Base-by-base conservation (phyloP, 371 early-diverging fungal species). In the Mortierella sp. region DNA sequence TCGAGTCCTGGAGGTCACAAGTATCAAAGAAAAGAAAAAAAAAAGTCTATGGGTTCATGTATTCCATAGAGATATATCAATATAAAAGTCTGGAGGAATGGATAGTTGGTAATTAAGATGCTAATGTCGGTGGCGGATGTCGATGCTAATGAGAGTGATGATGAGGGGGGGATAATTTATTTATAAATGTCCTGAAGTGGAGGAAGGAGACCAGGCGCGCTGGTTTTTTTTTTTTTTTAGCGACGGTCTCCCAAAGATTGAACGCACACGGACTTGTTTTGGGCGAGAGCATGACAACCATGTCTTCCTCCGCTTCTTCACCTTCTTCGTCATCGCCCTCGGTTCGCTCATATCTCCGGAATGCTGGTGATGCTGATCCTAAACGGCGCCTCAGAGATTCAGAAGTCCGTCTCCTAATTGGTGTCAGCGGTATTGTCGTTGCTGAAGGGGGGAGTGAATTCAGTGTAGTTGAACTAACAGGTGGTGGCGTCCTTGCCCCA, bases 271-370 rank as follows among this genome's bases (percentile, higher is more conserved):
- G n/a, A 66, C 62, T 3, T 66, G 56, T 25, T 37, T 71, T 71
- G 57, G 71, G 72, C 26, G 72, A 71, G 29, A 71, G 61, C 72
- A 71, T 71, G 18, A 60, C 18, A 23, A 71, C 72, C 55, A 68
- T 61, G 30, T 68, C 68, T 6, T 71, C 71, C 19, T 66, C 72
- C 7, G 65, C 56, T n/a, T 70, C 71, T 18, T 71, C 66, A 7
- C 62, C 66, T 1, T 66, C 72, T 1, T 66, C 66, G 18, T 56
- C 47, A 12, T 71, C 69, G 46, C n/a, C 63, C 11, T n/a, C 30
- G 1, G 21, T 43, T 18, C 45, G 64, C 62, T 71, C 72, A 29
- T 71, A 71, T n/a, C 29, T 48, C 18, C 66, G 61, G 58, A 71
- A 71, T 6, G 57, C 72, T 1, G 72, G 72, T 7, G 72, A 71